Evolutionary conservation across 352 stramenopile species (phyloP).

Genomic region (Pythium volutum): DNA sequence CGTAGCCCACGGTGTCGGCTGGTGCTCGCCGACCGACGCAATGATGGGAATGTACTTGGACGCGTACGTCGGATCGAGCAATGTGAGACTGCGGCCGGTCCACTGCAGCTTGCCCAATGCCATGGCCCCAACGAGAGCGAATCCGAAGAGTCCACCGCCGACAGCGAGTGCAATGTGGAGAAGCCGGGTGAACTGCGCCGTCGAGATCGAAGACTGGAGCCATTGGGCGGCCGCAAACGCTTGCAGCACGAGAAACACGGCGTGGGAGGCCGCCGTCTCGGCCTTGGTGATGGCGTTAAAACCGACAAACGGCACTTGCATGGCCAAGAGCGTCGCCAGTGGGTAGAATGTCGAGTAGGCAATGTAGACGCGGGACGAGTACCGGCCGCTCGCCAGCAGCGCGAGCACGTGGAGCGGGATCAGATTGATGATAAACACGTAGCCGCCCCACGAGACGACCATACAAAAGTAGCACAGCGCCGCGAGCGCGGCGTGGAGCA

Average conservation of each 20-base stretch:
- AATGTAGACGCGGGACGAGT: constrained; percentile 92
- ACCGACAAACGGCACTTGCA: constrained; percentile 98
- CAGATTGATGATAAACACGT: constrained; percentile 99
- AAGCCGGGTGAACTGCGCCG: constrained; percentile 41
- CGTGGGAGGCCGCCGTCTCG: constrained; percentile 68
- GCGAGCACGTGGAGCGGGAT: constrained; percentile 94
- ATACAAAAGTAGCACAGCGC: constrained; percentile 96
- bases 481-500: constrained; percentile 54
- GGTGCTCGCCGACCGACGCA: constrained; percentile 93
- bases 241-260: constrained; percentile 95
- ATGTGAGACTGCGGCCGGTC: constrained; percentile 89
- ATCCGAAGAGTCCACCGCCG: constrained; percentile 33
- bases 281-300: constrained; percentile 93
- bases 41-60: constrained; percentile 96
- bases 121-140: constrained; percentile 46
- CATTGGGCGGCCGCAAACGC: constrained; percentile 55
- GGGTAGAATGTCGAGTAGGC: constrained; percentile 99
- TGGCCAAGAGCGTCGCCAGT: constrained; percentile 93
- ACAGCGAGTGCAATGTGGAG: constrained; percentile 37
- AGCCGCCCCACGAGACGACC: constrained; percentile 96
- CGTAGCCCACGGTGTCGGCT: constrained; percentile 89
- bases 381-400: constrained; percentile 89
- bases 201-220: constrained; percentile 46
- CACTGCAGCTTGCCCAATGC: constrained; percentile 83
- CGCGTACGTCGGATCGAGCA: constrained; percentile 92